Conservation (phyloP, 2,329 filamentous ascomycete species). For the Colletotrichum camelliae region DNA sequence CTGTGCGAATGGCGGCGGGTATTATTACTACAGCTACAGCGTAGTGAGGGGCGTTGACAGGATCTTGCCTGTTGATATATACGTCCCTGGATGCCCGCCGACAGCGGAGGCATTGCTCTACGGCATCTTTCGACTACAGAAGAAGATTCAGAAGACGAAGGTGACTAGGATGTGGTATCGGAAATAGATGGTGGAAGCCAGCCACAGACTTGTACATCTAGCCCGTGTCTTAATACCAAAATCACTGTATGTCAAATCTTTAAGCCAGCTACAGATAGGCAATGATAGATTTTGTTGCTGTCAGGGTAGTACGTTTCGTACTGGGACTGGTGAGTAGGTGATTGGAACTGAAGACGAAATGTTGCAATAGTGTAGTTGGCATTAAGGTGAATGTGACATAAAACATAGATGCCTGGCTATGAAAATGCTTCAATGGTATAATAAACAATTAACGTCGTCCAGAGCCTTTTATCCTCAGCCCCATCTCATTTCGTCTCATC, state of each 20-base stretch:
- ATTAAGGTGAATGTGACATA: background rate
- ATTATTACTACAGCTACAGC: constrained; percentile 86
- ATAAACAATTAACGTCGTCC: background rate
- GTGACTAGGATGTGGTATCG: constrained; percentile 64
- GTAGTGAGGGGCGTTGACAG: constrained; percentile 76
- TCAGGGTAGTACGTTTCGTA: too few relatives aligned
- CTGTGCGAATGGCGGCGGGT: constrained; percentile 84
- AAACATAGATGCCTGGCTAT: background rate
- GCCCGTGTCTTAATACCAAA: too few relatives aligned
- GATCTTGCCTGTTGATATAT: constrained; percentile 80
- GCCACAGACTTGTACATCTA: too few relatives aligned
- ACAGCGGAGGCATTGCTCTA: constrained; percentile 69
- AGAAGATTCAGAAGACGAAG: constrained; percentile 71
- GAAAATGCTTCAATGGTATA: background rate
- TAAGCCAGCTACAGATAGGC: too few relatives aligned
- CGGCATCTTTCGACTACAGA: constrained; percentile 77
- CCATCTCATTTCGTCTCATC: background rate
- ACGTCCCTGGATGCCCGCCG: constrained; percentile 76
- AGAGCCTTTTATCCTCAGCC: background rate
- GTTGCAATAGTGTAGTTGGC: background rate
- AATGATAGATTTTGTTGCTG: too few relatives aligned
- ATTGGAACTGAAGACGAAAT: background rate
- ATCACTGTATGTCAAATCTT: too few relatives aligned
- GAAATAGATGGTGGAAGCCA: constrained; percentile 42
- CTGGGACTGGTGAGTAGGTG: too few relatives aligned